Base-by-base conservation (phyloP, 129 eudicot genomes). In the Arctium lappa region DNA sequence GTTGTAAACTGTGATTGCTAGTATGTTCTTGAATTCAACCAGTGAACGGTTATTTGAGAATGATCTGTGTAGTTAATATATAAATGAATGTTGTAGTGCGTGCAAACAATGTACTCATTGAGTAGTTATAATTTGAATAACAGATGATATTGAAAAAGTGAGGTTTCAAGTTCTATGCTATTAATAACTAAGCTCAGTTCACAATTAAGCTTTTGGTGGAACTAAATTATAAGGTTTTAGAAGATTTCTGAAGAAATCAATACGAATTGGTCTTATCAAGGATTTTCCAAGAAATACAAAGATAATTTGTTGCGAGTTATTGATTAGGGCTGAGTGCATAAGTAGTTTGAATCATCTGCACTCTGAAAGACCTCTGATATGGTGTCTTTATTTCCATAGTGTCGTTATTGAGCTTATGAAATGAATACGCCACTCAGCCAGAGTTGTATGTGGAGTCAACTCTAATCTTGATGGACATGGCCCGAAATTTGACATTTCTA, bases 1-100 rank as follows among this genome's bases (percentile, higher is more conserved):
- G 72, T 38, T 71, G 38, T 72, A 11, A 72, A 81, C 71, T 22
- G 27, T 63, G 69, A 69, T 70, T 46, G 76, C 78, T 79, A 8
- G 7, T 62, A 50, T 46, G 5, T 68, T 38, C 42, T 38, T 27
- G 72, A 68, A 29, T 33, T 22, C 73, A 11, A 69, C 12, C 73
- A 69, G 63, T 53, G 63, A 53, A 53, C 27, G 63, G 27, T 2
- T 56, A 13, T 13, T 56, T 15, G 66, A 56, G 66, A 16, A 56
- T 56, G 27, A 5, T 56, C 66, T 13, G 7, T 56, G 66, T 56
- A 12, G 66, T 27, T 65, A 65, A 65, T 16, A 63, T 6, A 18
- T 6, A 53, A 53, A 18, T 63, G 70, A 63, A 18, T 18, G 22
- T 63, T 22, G 70, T 63, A 63, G 70, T 22, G 31, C 6, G 70